phyloP scores from a whole-genome alignment of 306 rosid species.

The Neltuma alba region DNA sequence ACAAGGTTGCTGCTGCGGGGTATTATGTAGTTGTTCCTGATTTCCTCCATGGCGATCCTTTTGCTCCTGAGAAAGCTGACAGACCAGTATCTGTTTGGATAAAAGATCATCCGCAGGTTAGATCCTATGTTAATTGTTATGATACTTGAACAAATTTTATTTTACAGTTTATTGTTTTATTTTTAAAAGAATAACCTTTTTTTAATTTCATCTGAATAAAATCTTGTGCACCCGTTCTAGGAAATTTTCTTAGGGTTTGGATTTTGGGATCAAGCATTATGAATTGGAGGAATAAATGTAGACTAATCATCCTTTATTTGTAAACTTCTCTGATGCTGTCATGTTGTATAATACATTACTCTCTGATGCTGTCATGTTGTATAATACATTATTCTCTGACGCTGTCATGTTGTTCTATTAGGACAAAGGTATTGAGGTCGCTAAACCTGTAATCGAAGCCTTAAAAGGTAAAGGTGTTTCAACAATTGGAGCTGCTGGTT shows the following conservation, averaged over 20 bases:
- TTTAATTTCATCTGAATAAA: constrained; percentile 4
- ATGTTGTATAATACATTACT: neutral
- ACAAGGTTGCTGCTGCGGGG: constrained; percentile 76
- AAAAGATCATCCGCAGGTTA: constrained; percentile 62
- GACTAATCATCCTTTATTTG: neutral
- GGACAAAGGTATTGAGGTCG: constrained; percentile 66
- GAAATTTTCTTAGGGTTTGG: neutral
- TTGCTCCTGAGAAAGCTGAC: constrained; percentile 25
- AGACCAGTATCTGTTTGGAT: constrained; percentile 52
- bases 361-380: no score
- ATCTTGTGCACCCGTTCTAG: neutral
- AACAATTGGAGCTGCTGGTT: constrained; percentile 69
- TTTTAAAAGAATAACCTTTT: neutral
- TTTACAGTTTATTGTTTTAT: neutral
- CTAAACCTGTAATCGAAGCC: constrained; percentile 62
- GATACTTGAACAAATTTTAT: neutral
- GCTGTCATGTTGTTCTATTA: constrained; percentile 36
- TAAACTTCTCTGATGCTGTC: no score
- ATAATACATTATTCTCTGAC: constrained; percentile 8
- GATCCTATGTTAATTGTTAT: constrained; percentile 36
- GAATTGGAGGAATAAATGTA: neutral
- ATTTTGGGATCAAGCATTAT: constrained; percentile 9
- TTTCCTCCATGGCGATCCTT: constrained; percentile 72
- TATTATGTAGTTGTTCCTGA: constrained; percentile 77
- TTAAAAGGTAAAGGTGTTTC: constrained; percentile 65